Evolutionary conservation across 2,329 filamentous ascomycete species (phyloP), one percentile per base, ranked within the genome.

Genomic region (Anthostomella pinea): DNA sequence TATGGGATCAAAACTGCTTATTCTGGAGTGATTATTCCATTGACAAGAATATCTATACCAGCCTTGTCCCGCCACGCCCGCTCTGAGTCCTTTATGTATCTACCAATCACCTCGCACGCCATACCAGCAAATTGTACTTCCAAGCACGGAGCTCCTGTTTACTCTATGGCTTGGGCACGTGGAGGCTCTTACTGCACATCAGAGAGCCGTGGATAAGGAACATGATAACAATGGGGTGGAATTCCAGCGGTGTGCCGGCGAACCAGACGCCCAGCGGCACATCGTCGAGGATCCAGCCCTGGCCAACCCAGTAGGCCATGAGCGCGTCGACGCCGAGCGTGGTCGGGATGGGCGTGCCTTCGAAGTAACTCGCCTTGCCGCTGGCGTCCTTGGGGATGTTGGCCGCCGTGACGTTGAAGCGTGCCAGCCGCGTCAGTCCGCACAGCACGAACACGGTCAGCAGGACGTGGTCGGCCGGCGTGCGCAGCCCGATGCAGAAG

Each of bases 391-490:
- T 96, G 45, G 93, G 93, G 9, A 98, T 78, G 51, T 83, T 81
- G 22, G 82, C 76, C 23, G 93, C 90, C 8, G 93, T 97, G 33
- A 98, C 93, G 64, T 98, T 98, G 81, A 98, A 98, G 49, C 93
- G 85, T 29, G 93, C 93, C 8, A 98, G 80, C 32, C 93, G 83
- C 3, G 90, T 95, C 30, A 98, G 80, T 39, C 93, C 93, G 66
- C 88, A 94, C 33, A 98, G 85, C 28, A 97, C 89, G 66, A 97
- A 98, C 66, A 91, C 88, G 39, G 85, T 74, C 29, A 98, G 70
- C 46, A 70, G 73, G 36, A 95, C 54, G 56, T 94, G 90, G 67
- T 98, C 93, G 57, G 87, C 62, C 3, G 80, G 69, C 8, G 90
- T 94, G 59, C 89, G 89, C 45, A 96, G 68, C 53, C 93, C 93